These are phyloP conservation scores for Dictyophora rubrovolvata DNA, from an alignment of 768 basidiomycete genomes.

Conservation along the genomic window DNA sequence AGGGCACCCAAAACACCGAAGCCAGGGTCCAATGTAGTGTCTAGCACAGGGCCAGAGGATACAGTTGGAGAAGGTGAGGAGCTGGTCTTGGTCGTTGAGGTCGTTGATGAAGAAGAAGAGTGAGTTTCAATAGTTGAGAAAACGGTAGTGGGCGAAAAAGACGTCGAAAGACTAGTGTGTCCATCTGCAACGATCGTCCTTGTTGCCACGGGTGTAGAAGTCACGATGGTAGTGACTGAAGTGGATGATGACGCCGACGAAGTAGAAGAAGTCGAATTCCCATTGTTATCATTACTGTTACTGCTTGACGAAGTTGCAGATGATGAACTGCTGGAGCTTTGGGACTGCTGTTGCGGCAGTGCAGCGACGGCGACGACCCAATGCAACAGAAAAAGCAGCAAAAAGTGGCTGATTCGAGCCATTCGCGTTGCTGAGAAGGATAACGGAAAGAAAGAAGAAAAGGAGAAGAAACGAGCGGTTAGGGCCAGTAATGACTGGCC, in stretches of 20 bases:
- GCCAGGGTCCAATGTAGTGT: slow-evolving; percentile 71
- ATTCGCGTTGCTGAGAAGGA: background rate
- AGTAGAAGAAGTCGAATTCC: slow-evolving; percentile 9
- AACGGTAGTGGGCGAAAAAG: slow-evolving; percentile 47
- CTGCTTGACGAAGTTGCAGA: slow-evolving; percentile 9
- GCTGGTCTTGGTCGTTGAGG: slow-evolving; percentile 35
- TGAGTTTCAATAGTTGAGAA: slow-evolving; percentile 46
- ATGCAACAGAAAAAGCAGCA: slow-evolving; percentile 20
- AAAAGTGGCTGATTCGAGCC: slow-evolving; percentile 12
- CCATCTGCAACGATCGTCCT: slow-evolving; percentile 37
- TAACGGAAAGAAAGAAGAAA: background rate
- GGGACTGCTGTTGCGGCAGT: slow-evolving; percentile 21
- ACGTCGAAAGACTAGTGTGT: slow-evolving; percentile 39
- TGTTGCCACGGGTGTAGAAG: slow-evolving; percentile 27
- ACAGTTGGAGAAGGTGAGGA: slow-evolving; percentile 26
- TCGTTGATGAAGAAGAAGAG: slow-evolving; percentile 33
- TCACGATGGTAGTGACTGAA: slow-evolving; percentile 14
- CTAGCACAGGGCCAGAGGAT: slow-evolving; percentile 28
- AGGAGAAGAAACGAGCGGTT: background rate
- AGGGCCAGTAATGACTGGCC: background rate
- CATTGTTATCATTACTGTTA: slow-evolving; percentile 19
- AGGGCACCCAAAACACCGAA: slow-evolving; percentile 85
- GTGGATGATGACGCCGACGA: slow-evolving; percentile 23
- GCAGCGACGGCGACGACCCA: slow-evolving; percentile 23
- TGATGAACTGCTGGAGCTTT: slow-evolving; percentile 10